Evolutionary conservation across 345 rosid genomes (phyloP).

Genomic region (Stellera chamaejasme): DNA sequence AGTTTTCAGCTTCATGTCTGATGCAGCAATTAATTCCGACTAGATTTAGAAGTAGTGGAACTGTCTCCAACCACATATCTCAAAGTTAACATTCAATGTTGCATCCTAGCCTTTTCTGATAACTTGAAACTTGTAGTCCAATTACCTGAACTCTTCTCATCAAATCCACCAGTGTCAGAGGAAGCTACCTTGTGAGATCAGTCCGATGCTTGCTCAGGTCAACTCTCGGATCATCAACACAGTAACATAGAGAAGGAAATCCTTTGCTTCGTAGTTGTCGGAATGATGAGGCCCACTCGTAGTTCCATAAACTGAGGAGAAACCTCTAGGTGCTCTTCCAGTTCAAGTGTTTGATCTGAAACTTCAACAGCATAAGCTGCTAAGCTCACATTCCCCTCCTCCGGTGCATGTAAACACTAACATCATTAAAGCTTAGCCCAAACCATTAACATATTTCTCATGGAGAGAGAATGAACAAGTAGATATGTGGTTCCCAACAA

Average conservation of each 20-base stretch:
- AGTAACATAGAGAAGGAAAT: conserved; percentile 70
- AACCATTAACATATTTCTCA: conserved; percentile 58
- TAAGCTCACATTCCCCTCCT: conserved; percentile 54
- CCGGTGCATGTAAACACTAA: conserved; percentile 67
- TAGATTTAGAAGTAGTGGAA: conserved; percentile 25
- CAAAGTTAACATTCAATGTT: conserved; percentile 67
- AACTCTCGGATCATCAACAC: conserved; percentile 48
- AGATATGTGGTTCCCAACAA: conserved; percentile 49
- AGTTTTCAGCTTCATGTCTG: conserved; percentile 9
- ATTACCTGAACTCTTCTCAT: conserved; percentile 79
- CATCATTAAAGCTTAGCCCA: conserved; percentile 51
- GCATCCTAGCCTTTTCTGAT: conserved; percentile 78
- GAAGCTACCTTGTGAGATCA: conserved; percentile 86
- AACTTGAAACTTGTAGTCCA: conserved; percentile 92
- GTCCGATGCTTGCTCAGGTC: conserved; percentile 95
- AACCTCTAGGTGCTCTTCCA: conserved; percentile 61
- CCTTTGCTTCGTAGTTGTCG: conserved; percentile 90
- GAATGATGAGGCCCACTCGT: conserved; percentile 81
- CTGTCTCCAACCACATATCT: conserved; percentile 64
- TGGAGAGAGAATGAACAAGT: conserved; percentile 72
- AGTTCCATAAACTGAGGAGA: conserved; percentile 71
- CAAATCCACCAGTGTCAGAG: conserved; percentile 82
- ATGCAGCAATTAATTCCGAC: conserved; percentile 23
- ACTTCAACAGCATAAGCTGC: conserved; percentile 55
- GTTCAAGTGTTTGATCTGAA: conserved; percentile 50